These are phyloP conservation scores for Pythium aphanidermatum DNA, from an alignment of 352 stramenopile species.

Conservation along the genomic window DNA sequence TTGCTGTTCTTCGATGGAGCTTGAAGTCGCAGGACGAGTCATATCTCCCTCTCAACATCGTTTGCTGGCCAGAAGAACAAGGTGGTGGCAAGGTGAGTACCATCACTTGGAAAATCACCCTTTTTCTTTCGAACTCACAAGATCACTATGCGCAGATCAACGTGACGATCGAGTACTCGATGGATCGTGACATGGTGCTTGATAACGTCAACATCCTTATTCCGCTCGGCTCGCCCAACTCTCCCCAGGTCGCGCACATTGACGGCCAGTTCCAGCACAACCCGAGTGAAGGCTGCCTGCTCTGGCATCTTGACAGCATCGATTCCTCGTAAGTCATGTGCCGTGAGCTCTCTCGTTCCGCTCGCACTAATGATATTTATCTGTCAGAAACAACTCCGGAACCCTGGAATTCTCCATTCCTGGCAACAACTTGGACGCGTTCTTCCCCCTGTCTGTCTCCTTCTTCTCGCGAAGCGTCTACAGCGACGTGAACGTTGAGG, in stretches of 20 bases:
- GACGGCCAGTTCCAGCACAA: slow-evolving; percentile 88
- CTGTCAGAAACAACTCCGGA: slow-evolving; percentile 66
- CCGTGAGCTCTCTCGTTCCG: not conserved
- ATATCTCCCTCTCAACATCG: slow-evolving; percentile 83
- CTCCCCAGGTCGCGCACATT: slow-evolving; percentile 65
- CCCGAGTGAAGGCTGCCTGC: slow-evolving; percentile 48
- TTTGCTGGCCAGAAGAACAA: slow-evolving; percentile 85
- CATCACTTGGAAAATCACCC: not conserved
- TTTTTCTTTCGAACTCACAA: not conserved
- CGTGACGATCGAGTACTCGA: slow-evolving; percentile 84
- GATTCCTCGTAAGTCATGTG: slow-evolving; percentile 51
- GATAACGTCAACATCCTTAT: slow-evolving; percentile 86
- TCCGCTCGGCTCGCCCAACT: slow-evolving; percentile 63
- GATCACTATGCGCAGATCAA: slow-evolving; percentile 43
- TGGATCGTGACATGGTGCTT: slow-evolving; percentile 84
- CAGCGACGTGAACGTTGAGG: slow-evolving; percentile 78
- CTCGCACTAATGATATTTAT: not conserved
- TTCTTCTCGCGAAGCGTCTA: slow-evolving; percentile 88
- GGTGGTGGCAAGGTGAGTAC: slow-evolving; percentile 63
- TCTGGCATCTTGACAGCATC: slow-evolving; percentile 83
- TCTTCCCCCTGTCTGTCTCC: slow-evolving; percentile 85
- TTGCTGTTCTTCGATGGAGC: slow-evolving; percentile 80
- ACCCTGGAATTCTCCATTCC: slow-evolving; percentile 80
- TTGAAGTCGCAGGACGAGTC: slow-evolving; percentile 84
- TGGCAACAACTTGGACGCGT: slow-evolving; percentile 72